Evolutionary conservation across 140 eudicot species (phyloP).

Genomic region (Anethum foeniculum): DNA sequence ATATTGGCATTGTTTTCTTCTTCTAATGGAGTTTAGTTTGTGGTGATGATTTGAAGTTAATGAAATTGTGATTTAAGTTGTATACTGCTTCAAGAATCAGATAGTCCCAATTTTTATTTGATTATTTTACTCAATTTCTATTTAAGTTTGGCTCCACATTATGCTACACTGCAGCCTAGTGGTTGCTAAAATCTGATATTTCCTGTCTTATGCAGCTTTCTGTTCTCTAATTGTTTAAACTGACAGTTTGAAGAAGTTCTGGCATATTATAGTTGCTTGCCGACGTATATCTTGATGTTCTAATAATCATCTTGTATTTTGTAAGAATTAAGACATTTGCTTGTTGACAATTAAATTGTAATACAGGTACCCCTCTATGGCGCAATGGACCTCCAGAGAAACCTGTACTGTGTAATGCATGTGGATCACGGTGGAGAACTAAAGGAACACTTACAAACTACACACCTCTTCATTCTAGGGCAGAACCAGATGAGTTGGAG

Average conservation of each 20-base stretch:
- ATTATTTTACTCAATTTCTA: background rate
- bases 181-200: background rate
- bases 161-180: background rate
- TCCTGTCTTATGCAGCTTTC: background rate
- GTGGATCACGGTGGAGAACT: conserved; percentile 99
- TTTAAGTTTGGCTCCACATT: background rate
- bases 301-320: background rate
- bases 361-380: conserved; percentile 94
- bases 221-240: background rate
- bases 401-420: conserved; percentile 97
- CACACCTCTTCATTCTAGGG: conserved; percentile 86
- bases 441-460: conserved; percentile 86
- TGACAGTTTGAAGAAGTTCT: background rate
- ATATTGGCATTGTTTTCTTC: too few relatives aligned
- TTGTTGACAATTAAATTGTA: conserved; percentile 2
- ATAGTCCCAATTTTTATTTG: background rate
- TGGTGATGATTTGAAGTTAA: background rate
- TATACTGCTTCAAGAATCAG: background rate
- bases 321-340: background rate
- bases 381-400: conserved; percentile 99
- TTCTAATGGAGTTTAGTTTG: background rate
- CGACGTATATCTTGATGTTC: background rate
- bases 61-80: background rate
- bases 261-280: background rate
- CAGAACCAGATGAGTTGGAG: conserved; percentile 70